phyloP scores from a whole-genome alignment of 345 rosid species.

The Rhodomyrtus tomentosa region DNA sequence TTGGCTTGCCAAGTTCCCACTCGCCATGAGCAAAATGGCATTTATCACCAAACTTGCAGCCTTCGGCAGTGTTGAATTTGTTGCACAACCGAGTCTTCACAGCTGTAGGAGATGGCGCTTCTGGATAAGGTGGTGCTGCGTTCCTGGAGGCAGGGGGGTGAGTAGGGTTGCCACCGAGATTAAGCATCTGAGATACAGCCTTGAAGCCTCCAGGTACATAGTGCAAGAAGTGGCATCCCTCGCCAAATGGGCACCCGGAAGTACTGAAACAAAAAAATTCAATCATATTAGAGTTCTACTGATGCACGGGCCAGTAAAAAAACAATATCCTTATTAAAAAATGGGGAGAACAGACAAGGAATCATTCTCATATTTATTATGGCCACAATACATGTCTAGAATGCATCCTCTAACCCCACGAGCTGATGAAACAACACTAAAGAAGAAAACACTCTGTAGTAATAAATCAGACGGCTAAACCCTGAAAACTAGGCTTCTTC shows the following conservation, averaged over 20 bases:
- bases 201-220: slow-evolving; percentile 95
- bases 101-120: slow-evolving; percentile 46
- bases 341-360: neutral
- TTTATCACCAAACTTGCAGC: slow-evolving; percentile 77
- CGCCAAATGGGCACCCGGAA: slow-evolving; percentile 97
- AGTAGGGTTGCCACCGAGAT: slow-evolving; percentile 35
- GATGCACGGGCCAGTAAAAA: neutral
- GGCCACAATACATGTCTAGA: neutral
- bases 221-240: slow-evolving; percentile 93
- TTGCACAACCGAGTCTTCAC: slow-evolving; percentile 58
- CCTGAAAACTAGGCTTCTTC: neutral
- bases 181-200: slow-evolving; percentile 69
- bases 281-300: neutral
- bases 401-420: neutral
- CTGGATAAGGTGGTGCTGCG: slow-evolving; percentile 37
- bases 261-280: slow-evolving; percentile 41
- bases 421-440: neutral
- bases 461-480: neutral
- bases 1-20: slow-evolving; percentile 67
- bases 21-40: slow-evolving; percentile 84
- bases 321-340: neutral
- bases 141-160: slow-evolving; percentile 48
- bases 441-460: neutral
- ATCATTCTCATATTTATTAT: neutral
- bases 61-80: slow-evolving; percentile 65